Evolutionary conservation across 1,139 yeast species (phyloP).

Genomic region (Pichia sp.): DNA sequence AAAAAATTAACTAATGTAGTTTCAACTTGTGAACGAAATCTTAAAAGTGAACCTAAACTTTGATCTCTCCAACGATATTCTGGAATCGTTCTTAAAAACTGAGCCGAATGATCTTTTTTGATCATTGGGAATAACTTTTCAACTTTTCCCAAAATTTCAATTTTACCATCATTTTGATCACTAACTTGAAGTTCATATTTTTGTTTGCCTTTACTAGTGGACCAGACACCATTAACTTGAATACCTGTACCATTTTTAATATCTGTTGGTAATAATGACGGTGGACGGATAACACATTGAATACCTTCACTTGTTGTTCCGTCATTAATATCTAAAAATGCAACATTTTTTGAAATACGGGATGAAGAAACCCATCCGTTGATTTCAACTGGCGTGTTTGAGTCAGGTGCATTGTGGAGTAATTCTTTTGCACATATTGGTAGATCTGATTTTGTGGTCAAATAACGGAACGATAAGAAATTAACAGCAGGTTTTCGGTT

Average conservation of each 20-base stretch:
- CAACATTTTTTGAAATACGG: slow-evolving; percentile 64
- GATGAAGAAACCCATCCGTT: slow-evolving; percentile 74
- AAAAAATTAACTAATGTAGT: slow-evolving; percentile 50
- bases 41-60: slow-evolving; percentile 55
- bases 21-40: slow-evolving; percentile 69
- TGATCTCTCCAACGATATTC: slow-evolving; percentile 73
- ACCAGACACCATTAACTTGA: slow-evolving; percentile 41
- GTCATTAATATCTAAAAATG: slow-evolving; percentile 74
- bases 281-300: slow-evolving; percentile 49
- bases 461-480: neutral
- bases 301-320: slow-evolving; percentile 57
- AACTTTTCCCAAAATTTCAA: slow-evolving; percentile 45
- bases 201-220: slow-evolving; percentile 41
- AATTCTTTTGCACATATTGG: slow-evolving; percentile 32
- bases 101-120: slow-evolving; percentile 64
- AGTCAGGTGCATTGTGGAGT: slow-evolving; percentile 31
- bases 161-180: slow-evolving; percentile 29
- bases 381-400: slow-evolving; percentile 27
- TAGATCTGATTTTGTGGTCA: slow-evolving; percentile 9
- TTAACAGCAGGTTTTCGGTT: too few relatives aligned
- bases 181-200: slow-evolving; percentile 39
- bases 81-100: slow-evolving; percentile 61
- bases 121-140: slow-evolving; percentile 71
- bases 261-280: slow-evolving; percentile 26
- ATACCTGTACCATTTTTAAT: slow-evolving; percentile 40